Percentiles rank a stretch among this genome's conserved stretches.
Conservation (phyloP, 257 asterid genomes). For the Prunella vulgaris region DNA sequence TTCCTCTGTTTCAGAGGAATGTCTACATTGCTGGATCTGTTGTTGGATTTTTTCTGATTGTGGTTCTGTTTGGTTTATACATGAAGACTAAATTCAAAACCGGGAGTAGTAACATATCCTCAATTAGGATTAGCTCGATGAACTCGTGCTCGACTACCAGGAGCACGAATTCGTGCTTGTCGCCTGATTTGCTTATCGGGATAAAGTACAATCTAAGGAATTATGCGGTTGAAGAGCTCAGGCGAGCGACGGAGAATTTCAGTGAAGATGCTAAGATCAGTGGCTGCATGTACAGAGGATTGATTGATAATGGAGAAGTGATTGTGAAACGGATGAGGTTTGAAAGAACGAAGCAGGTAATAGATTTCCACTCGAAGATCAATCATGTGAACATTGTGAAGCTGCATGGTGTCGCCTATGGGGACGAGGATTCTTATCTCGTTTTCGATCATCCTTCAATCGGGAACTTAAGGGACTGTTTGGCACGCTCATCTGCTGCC, state of each 20-base stretch:
- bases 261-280: constrained; percentile 27
- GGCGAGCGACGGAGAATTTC: constrained; percentile 36
- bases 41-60: constrained; percentile 35
- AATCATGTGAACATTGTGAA: constrained; percentile 68
- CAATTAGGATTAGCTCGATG: constrained; percentile 25
- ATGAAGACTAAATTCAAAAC: constrained; percentile 32
- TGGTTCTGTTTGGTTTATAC: constrained; percentile 34
- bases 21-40: constrained; percentile 38
- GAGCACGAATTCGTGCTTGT: constrained; percentile 52
- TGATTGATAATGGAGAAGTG: constrained; percentile 35
- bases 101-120: too few species aligned
- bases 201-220: constrained; percentile 53
- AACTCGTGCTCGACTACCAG: constrained; percentile 54
- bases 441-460: constrained; percentile 56
- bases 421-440: constrained; percentile 46
- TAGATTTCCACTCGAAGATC: constrained; percentile 64
- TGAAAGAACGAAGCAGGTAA: constrained; percentile 37
- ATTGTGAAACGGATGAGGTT: constrained; percentile 44
- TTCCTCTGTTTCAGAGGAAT: constrained; percentile 23
- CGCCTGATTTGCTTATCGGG: constrained; percentile 63
- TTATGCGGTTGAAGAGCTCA: constrained; percentile 48
- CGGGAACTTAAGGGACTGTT: constrained; percentile 54
- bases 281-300: constrained; percentile 39
- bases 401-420: constrained; percentile 61
- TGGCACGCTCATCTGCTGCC: constrained; percentile 26